Percentiles rank a stretch among this genome's conserved stretches.
Evolutionary conservation across 305 asterid species (phyloP).

Genomic region (Andrographis paniculata): DNA sequence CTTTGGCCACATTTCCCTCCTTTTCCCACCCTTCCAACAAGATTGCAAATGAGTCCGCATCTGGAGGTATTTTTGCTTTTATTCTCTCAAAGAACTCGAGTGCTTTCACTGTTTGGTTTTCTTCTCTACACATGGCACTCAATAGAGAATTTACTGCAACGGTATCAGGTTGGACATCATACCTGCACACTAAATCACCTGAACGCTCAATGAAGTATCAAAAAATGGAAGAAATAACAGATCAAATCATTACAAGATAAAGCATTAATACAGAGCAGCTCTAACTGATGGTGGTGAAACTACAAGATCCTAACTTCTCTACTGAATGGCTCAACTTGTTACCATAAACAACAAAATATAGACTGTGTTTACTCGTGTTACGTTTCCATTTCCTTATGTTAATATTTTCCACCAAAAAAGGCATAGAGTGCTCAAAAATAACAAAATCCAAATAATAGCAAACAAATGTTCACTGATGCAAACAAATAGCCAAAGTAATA

Average conservation of each 20-base stretch:
- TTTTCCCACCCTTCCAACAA: constrained; percentile 76
- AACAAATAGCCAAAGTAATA: neutral
- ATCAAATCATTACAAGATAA: no score
- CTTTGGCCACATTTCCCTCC: constrained; percentile 53
- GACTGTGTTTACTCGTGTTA: no score
- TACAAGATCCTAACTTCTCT: no score
- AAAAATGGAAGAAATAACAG: no score
- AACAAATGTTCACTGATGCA: no score
- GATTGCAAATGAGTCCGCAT: constrained; percentile 59
- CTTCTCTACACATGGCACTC: constrained; percentile 71
- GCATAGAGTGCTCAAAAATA: constrained; percentile 3
- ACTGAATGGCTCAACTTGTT: no score
- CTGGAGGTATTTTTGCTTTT: constrained; percentile 43
- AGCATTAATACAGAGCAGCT: no score
- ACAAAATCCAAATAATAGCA: no score
- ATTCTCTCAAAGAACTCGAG: constrained; percentile 47
- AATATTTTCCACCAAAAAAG: no score
- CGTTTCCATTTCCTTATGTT: no score
- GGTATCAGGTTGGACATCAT: constrained; percentile 46
- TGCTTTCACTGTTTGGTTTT: constrained; percentile 40
- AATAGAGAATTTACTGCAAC: constrained; percentile 55
- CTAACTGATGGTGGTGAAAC: no score
- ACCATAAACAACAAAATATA: no score
- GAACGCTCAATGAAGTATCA: constrained; percentile 19
- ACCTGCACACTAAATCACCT: constrained; percentile 46